Percentiles rank a stretch among this genome's conserved stretches.
Conservation (phyloP, 2,329 filamentous ascomycete species). For the Neonectria neomacrospora region DNA sequence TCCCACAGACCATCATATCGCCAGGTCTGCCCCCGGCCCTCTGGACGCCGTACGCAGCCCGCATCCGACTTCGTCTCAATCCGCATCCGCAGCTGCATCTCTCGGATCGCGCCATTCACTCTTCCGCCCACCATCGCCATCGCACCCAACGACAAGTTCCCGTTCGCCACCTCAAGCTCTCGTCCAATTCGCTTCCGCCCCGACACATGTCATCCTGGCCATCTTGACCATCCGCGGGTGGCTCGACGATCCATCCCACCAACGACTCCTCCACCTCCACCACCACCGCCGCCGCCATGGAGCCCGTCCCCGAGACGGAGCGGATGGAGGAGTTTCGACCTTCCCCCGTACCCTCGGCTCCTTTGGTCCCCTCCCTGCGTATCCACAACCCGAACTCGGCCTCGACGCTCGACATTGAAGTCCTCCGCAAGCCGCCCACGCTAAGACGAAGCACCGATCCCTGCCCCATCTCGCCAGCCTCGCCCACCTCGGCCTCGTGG, state of each 20-base stretch:
- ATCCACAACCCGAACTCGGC: slow-evolving; percentile 55
- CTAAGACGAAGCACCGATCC: slow-evolving; percentile 70
- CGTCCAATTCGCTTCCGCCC: slow-evolving; percentile 1
- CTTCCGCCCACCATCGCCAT: not conserved
- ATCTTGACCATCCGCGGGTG: slow-evolving; percentile 39
- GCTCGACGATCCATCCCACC: slow-evolving; percentile 36
- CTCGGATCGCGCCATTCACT: not conserved
- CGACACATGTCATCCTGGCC: slow-evolving; percentile 42
- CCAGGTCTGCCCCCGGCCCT: not conserved
- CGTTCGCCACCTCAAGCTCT: not conserved
- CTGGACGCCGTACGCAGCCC: not conserved
- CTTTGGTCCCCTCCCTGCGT: slow-evolving; percentile 64
- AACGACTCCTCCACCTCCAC: slow-evolving; percentile 5
- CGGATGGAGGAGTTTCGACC: slow-evolving; percentile 73
- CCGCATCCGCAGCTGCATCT: not conserved
- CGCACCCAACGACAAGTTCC: not conserved
- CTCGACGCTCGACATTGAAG: slow-evolving; percentile 56
- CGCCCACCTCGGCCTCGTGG: slow-evolving; percentile 64
- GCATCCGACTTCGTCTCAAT: not conserved
- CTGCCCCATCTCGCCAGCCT: slow-evolving; percentile 60
- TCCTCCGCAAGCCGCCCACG: slow-evolving; percentile 62
- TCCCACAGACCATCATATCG: not conserved
- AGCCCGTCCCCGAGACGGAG: slow-evolving; percentile 75
- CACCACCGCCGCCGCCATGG: slow-evolving; percentile 60
- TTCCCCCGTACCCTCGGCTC: slow-evolving; percentile 60